Conservation (phyloP, 2,329 filamentous ascomycete genomes). For the Thielaviopsis musarum region DNA sequence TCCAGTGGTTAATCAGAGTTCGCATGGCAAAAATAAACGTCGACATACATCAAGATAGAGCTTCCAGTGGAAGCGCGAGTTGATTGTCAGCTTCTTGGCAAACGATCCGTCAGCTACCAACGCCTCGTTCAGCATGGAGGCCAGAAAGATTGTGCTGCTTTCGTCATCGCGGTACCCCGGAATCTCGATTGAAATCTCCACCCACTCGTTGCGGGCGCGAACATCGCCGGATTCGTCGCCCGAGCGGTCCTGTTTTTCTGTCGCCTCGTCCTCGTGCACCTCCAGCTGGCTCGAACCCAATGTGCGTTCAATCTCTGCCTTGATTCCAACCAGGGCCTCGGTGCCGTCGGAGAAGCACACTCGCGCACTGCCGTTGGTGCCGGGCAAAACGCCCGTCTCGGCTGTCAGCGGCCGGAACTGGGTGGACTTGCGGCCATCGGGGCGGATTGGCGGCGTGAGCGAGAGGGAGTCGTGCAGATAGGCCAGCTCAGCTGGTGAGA, state of each 20-base stretch:
- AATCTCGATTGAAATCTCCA: conserved; percentile 83
- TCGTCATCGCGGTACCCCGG: conserved; percentile 86
- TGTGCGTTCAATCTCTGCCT: conserved; percentile 80
- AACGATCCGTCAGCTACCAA: conserved; percentile 57
- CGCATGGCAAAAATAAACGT: not conserved
- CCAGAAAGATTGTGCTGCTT: conserved; percentile 69
- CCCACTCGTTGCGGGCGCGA: conserved; percentile 48
- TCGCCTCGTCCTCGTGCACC: conserved; percentile 16
- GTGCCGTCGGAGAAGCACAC: conserved; percentile 92
- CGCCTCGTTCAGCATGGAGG: conserved; percentile 77
- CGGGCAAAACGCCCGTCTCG: conserved; percentile 77
- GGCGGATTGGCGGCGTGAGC: conserved; percentile 67
- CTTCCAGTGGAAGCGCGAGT: conserved; percentile 87
- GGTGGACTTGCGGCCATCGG: conserved; percentile 64
- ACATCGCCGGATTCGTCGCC: conserved; percentile 20
- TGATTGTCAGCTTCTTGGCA: conserved; percentile 65
- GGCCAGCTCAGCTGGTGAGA: conserved; percentile 90
- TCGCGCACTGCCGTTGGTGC: conserved; percentile 79
- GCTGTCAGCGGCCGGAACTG: conserved; percentile 86
- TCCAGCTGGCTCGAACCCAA: conserved; percentile 15
- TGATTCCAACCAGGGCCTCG: conserved; percentile 89
- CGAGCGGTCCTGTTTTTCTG: conserved; percentile 22
- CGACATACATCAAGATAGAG: conserved; percentile 74
- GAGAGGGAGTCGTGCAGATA: conserved; percentile 83
- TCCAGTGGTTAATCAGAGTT: conserved; percentile 8